A percentile compares a stretch with the other conserved stretches of the same genome.
These are phyloP conservation scores for Aspergillus steynii DNA, from an alignment of 495 filamentous ascomycete species.

Conservation along the genomic window DNA sequence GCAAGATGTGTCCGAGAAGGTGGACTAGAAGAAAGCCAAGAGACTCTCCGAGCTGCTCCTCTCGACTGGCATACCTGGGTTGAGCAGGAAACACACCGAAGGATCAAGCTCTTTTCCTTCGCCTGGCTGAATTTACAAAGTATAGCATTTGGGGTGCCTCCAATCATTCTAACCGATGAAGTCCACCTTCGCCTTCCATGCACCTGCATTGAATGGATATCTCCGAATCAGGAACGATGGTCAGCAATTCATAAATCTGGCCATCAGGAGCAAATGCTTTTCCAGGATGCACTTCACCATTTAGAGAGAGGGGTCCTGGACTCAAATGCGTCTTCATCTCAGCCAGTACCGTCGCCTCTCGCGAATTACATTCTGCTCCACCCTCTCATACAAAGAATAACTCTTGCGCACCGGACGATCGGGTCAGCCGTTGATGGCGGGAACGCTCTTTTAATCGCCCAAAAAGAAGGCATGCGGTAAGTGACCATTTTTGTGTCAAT, in stretches of 20 bases:
- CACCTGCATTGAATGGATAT: conserved; percentile 26
- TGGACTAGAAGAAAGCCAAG: conserved; percentile 11
- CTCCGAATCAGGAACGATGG: conserved; percentile 14
- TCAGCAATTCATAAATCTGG: not conserved
- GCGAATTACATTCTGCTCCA: conserved; percentile 63
- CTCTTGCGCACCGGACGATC: conserved; percentile 48
- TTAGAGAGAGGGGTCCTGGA: conserved; percentile 3
- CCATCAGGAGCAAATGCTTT: conserved; percentile 16
- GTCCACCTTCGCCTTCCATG: conserved; percentile 58
- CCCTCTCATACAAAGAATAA: conserved; percentile 61
- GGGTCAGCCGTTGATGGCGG: conserved; percentile 33
- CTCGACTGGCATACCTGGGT: conserved; percentile 26
- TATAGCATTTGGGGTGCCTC: conserved; percentile 39
- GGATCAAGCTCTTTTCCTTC: conserved; percentile 39
- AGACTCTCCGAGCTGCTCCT: not conserved
- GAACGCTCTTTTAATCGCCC: conserved; percentile 33
- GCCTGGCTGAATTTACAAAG: conserved; percentile 38
- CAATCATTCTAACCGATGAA: conserved; percentile 54
- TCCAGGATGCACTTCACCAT: conserved; percentile 21
- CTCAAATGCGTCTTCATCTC: not conserved
- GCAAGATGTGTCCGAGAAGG: conserved; percentile 17
- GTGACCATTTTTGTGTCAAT: conserved; percentile 16
- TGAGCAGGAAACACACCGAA: conserved; percentile 26
- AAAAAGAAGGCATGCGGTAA: conserved; percentile 40
- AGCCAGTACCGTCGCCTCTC: conserved; percentile 43